Percentiles rank a stretch among this genome's conserved stretches.
Evolutionary conservation across 768 basidiomycete genomes (phyloP).

Genomic region (Kockovaella imperatae): DNA sequence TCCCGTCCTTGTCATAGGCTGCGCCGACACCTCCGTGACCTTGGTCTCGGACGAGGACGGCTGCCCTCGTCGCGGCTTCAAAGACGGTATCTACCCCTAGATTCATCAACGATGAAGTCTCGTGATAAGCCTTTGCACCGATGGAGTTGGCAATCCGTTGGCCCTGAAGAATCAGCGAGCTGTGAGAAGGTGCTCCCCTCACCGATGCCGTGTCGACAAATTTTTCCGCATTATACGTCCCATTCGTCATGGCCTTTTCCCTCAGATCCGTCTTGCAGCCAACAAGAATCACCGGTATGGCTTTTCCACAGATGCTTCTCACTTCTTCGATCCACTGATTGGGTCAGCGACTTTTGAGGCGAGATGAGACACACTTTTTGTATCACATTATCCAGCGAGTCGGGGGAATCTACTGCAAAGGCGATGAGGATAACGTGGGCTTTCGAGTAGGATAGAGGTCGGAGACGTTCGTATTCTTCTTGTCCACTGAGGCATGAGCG

Average conservation of each 20-base stretch:
- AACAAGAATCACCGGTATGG: conserved; percentile 87
- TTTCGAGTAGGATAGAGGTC: conserved; percentile 95
- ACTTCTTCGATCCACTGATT: conserved; percentile 96
- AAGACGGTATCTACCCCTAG: conserved; percentile 74
- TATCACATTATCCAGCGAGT: conserved; percentile 90
- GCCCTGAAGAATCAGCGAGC: conserved; percentile 49
- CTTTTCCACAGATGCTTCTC: conserved; percentile 84
- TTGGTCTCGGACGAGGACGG: conserved; percentile 82
- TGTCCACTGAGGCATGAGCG: conserved; percentile 60
- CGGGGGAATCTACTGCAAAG: conserved; percentile 90
- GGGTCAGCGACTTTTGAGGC: background rate
- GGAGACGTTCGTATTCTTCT: conserved; percentile 97
- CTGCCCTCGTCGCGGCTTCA: conserved; percentile 90
- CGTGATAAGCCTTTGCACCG: conserved; percentile 88
- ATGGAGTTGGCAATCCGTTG: conserved; percentile 73
- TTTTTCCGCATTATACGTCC: conserved; percentile 25
- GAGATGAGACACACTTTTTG: conserved; percentile 58
- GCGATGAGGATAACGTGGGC: conserved; percentile 98
- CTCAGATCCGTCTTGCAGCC: conserved; percentile 94
- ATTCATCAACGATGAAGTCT: conserved; percentile 68
- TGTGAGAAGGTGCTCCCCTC: conserved; percentile 29
- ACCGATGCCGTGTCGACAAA: conserved; percentile 46
- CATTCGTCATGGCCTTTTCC: conserved; percentile 42
- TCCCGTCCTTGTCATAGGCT: conserved; percentile 20
- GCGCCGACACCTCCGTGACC: conserved; percentile 41